A percentile compares a stretch with the other conserved stretches of the same genome.
Conservation (phyloP, 352 stramenopile genomes). For the Blastocystis sp. region DNA sequence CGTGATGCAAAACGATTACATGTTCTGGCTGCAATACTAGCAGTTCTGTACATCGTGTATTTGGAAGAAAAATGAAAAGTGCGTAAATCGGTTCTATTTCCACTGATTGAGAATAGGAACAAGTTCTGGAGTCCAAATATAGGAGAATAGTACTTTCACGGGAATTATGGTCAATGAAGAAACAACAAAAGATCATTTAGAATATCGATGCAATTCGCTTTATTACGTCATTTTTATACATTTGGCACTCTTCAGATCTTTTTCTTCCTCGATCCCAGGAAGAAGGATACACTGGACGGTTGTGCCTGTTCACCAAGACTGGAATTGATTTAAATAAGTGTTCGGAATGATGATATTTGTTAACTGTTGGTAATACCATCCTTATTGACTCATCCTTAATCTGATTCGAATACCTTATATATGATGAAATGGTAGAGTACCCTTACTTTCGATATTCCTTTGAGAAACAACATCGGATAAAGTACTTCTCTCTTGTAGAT, state of each 20-base stretch:
- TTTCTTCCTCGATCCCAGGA: neutral
- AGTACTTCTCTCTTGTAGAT: neutral
- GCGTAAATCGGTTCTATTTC: neutral
- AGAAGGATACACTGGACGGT: neutral
- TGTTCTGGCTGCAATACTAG: slow-evolving; percentile 13
- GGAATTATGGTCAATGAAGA: too few species aligned
- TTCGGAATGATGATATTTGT: neutral
- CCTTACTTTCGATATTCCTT: neutral
- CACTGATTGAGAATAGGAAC: neutral
- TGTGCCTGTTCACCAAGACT: neutral
- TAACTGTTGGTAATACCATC: neutral
- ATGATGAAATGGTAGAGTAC: neutral
- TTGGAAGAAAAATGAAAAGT: neutral
- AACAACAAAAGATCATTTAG: too few species aligned
- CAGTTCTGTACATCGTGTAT: slow-evolving; percentile 26
- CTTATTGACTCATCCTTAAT: neutral
- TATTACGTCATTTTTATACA: neutral
- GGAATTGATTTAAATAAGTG: neutral
- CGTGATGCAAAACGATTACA: neutral
- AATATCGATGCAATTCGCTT: neutral
- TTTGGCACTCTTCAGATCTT: neutral
- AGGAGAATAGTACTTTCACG: too few species aligned
- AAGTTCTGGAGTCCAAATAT: neutral
- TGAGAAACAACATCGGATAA: neutral
- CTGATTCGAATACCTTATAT: neutral